Evolutionary conservation across 192 early-diverging fungal genomes (phyloP).

Genomic region (Ambispora gerdemannii): DNA sequence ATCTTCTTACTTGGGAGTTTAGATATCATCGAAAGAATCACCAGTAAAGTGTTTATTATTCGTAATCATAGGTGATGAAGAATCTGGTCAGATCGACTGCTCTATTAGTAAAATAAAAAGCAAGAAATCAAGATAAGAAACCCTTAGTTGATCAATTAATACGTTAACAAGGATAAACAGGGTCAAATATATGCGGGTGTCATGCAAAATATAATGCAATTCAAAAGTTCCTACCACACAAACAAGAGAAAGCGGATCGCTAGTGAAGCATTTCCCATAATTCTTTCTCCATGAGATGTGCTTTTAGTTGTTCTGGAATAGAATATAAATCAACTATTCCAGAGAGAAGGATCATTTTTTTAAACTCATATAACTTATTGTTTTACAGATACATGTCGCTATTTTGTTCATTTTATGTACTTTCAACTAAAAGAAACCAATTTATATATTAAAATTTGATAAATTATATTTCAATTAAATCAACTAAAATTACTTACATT

Average conservation of each 20-base stretch:
- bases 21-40: background rate
- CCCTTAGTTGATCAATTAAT: background rate
- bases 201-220: constrained; percentile 13
- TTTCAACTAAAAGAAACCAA: background rate
- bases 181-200: background rate
- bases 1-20: background rate
- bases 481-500: background rate
- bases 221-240: background rate
- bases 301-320: too few relatives aligned
- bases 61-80: background rate
- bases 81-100: background rate
- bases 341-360: too few relatives aligned
- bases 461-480: background rate
- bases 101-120: too few relatives aligned
- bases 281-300: too few relatives aligned
- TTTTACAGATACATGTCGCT: background rate
- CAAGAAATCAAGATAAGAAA: too few relatives aligned
- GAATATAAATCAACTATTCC: too few relatives aligned
- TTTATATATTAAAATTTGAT: constrained; percentile 2
- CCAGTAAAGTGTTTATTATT: background rate
- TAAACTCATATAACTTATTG: background rate
- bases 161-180: background rate
- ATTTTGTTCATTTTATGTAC: background rate
- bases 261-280: background rate
- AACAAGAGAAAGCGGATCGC: constrained; percentile 5